Conservation (phyloP, 345 rosid genomes). For the Arabidopsis thaliana region DNA sequence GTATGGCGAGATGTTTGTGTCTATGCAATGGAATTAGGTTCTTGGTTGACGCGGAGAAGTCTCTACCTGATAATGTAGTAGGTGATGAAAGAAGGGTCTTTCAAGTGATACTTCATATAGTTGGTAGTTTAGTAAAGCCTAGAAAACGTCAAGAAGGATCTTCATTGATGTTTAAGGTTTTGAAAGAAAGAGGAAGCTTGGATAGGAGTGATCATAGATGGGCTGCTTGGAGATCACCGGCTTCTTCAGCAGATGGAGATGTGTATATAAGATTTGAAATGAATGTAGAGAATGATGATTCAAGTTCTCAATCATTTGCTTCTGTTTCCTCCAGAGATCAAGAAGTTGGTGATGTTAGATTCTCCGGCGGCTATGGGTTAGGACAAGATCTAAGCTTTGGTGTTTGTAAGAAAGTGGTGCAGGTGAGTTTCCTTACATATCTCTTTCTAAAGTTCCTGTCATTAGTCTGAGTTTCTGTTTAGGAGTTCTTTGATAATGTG, state of each 20-base stretch:
- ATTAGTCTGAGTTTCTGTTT: not conserved
- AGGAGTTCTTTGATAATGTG: not conserved
- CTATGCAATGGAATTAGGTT: constrained; percentile 67
- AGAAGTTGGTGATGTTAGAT: constrained; percentile 51
- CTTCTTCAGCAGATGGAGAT: constrained; percentile 62
- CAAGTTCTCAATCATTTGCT: constrained; percentile 47
- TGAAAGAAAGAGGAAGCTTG: constrained; percentile 66
- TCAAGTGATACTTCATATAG: constrained; percentile 91
- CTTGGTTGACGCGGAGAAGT: constrained; percentile 67
- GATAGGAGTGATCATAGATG: constrained; percentile 71
- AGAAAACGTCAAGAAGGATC: constrained; percentile 55
- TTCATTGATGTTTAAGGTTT: constrained; percentile 54
- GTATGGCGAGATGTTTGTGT: constrained; percentile 83
- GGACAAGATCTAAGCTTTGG: constrained; percentile 84
- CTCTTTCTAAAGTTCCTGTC: not conserved
- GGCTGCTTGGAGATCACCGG: constrained; percentile 71
- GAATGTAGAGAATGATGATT: constrained; percentile 42
- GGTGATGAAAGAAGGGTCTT: constrained; percentile 89
- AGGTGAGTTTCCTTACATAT: constrained; percentile 51
- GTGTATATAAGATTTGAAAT: constrained; percentile 75
- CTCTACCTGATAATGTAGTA: constrained; percentile 72
- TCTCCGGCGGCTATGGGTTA: constrained; percentile 55
- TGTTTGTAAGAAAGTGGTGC: constrained; percentile 87
- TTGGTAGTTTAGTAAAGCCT: constrained; percentile 70
- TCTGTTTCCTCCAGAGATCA: constrained; percentile 52